Base-by-base conservation (phyloP, 495 filamentous ascomycete genomes). In the Trichoderma gamsii region DNA sequence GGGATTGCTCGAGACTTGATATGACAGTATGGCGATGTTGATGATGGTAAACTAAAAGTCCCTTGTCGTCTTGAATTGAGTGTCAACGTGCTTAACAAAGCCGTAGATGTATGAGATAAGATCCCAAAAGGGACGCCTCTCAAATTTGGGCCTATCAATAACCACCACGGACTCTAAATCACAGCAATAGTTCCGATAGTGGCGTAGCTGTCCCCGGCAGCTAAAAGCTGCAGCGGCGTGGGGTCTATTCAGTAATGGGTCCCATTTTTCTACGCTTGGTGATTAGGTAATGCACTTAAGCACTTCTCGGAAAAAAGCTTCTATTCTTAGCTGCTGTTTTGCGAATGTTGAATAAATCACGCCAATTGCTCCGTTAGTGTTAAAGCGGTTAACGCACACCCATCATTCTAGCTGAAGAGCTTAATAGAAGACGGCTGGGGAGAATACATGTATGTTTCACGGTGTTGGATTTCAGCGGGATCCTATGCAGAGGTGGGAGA, bases 141-240 rank as follows among this genome's bases (percentile, higher is more conserved):
- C 25, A 12, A 25, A 61, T 32, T 61, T 32, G 56, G 56, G 56
- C 56, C 56, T 61, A 61, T 61, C 56, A 32, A 4, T 32, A 18
- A 32, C 56, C 11, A 32, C 23, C 25, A 61, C 49, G n/a, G n/a
- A 9, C 49, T 52, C 49, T 11, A 21, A 21, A 11, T 52, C 18
- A 23, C n/a, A 52, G 5, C 6, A 27, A 32, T 61, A 32, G 25
- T 27, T 27, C 56, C 56, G 27, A 32, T 4, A 61, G 56, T 61
- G 56, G 56, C 56, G 56, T 61, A 61, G 29, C 27, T 29, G 35
- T 32, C 56, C 52, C 12, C 56, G 56, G 56, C 56, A 61, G 25
- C 56, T 61, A 61, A 61, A 61, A 61, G 13, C 27, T 61, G 56
- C 56, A 18, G n/a, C 56, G 25, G n/a, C 23, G 56, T 61, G 56